Base-by-base conservation (phyloP, 306 rosid genomes). In the Dalbergia cultrata region DNA sequence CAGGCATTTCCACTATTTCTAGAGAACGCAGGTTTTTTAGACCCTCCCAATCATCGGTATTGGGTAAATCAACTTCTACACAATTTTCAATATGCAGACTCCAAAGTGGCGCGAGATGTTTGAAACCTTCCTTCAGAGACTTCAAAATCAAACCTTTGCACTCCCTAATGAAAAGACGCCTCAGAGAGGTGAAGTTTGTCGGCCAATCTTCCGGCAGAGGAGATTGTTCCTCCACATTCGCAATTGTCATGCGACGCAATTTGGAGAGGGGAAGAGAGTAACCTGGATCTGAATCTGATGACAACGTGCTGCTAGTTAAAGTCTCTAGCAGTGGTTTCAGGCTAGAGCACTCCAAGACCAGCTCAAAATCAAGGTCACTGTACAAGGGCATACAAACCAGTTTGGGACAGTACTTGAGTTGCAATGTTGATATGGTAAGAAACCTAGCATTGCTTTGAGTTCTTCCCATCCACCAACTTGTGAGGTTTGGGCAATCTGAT, bases 401-500 rank as follows among this genome's bases (percentile, higher is more conserved):
- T 18, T 70, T 70, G n/a, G 75, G 76, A 13, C 76, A 52, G 52
- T 34, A 18, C 13, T 6, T 13, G 13, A 71, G 18, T 71, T n/a
- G 34, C 64, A 34, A 34, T 53, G 16, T 43, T 71, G 64, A 71
- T 10, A 71, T 14, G 64, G 49, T 1, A 26, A 1, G 13, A 53
- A 71, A 71, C 54, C 54, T 8, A 10, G 13, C 18, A 21, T 26
- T n/a, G 22, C 35, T 53, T 5, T 34, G 10, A 11, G 10, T 35
- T 71, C 14, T 22, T 13, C n/a, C 17, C 52, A 53, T 6, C 76
- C 76, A 33, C 76, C 76, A 71, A 54, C 76, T 50, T 19, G 6
- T 33, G 62, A 70, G 75, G 4, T 70, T 70, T 33, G 75, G 75
- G 33, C 75, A 70, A 52, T 70, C 75, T 4, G n/a, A 70, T 26